A percentile compares a stretch with the other conserved stretches of the same genome.
phyloP scores from a whole-genome alignment of 2,329 filamentous ascomycete species.

The Coniochaeta sp. region DNA sequence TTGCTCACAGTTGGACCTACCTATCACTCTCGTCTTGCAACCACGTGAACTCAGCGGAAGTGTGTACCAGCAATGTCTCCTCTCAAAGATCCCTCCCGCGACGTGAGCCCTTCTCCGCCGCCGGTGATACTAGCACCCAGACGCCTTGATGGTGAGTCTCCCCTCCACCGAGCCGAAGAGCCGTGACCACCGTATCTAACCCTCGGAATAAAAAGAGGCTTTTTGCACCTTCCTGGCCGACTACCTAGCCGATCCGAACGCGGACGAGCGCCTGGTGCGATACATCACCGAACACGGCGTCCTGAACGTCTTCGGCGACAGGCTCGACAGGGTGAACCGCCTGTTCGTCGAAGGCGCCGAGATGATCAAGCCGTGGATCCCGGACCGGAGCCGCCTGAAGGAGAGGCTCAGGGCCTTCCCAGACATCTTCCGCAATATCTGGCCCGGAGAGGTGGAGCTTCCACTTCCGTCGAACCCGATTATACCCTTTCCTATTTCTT shows the following conservation, averaged over 20 bases:
- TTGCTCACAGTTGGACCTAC: neutral
- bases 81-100: neutral
- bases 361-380: neutral
- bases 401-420: neutral
- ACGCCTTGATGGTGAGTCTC: neutral
- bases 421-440: neutral
- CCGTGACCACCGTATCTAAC: neutral
- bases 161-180: neutral
- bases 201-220: neutral
- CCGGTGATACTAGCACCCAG: neutral
- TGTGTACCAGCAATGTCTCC: neutral
- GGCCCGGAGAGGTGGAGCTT: neutral
- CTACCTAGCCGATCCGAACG: neutral
- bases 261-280: neutral
- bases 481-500: neutral
- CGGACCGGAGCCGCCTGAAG: neutral
- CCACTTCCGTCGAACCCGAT: neutral
- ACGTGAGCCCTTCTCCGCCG: neutral
- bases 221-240: neutral
- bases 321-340: neutral
- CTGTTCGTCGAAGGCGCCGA: neutral
- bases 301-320: neutral
- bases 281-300: neutral
- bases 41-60: neutral
- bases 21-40: neutral